Percentiles rank a stretch among this genome's conserved stretches.
phyloP scores from a whole-genome alignment of 1,139 yeast genomes.

The Magnusiomyces ingens region DNA sequence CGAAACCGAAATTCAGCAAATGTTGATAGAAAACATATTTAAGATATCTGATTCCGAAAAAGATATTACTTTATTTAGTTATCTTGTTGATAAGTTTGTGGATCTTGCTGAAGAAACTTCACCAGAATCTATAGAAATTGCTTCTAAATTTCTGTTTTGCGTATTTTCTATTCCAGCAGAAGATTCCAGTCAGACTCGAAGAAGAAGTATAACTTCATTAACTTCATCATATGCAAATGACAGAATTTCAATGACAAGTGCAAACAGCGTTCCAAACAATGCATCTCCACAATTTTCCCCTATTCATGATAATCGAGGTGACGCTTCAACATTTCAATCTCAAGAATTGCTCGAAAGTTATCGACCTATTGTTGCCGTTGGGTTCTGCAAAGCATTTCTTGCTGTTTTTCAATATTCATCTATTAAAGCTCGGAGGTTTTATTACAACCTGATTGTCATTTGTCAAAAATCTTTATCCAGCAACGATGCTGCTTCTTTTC shows the following conservation, averaged over 20 bases:
- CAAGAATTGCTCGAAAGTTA: not conserved
- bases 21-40: constrained; percentile 20
- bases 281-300: not conserved
- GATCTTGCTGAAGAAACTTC: constrained; percentile 12
- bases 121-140: not conserved
- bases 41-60: constrained; percentile 20
- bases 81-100: constrained; percentile 29
- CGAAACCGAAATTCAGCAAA: constrained; percentile 19
- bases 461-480: constrained; percentile 18
- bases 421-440: constrained; percentile 17
- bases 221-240: not conserved
- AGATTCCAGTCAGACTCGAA: not conserved
- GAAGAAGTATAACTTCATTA: not conserved
- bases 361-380: constrained; percentile 15
- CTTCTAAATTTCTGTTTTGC: constrained; percentile 14
- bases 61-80: constrained; percentile 35
- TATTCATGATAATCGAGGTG: not conserved
- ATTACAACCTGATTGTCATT: constrained; percentile 22
- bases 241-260: not conserved
- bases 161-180: constrained; percentile 17
- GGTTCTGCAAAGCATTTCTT: constrained; percentile 26
- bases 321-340: not conserved
- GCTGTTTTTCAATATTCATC: constrained; percentile 19
- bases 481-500: constrained; percentile 31
- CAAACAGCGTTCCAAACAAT: not conserved